Percentiles rank a stretch among this genome's conserved stretches.
These are phyloP conservation scores for Colletotrichum chrysophilum DNA, from an alignment of 2,329 filamentous ascomycete genomes.

Conservation along the genomic window DNA sequence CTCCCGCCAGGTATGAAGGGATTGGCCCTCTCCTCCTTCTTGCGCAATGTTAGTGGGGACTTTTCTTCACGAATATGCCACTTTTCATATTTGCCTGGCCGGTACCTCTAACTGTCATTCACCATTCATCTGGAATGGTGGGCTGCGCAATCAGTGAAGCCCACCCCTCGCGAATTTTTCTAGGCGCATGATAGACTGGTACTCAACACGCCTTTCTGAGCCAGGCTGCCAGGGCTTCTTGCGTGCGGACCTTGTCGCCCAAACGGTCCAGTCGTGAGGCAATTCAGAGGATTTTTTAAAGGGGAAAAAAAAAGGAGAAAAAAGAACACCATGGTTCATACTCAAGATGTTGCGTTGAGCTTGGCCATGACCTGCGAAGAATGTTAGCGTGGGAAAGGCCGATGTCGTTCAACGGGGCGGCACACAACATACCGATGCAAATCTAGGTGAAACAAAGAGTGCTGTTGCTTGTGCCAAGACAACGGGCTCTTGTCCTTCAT, in stretches of 20 bases:
- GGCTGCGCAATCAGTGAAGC: not conserved
- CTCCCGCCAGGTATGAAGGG: not conserved
- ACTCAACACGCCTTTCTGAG: not conserved
- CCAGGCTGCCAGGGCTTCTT: not conserved
- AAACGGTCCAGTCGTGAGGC: not conserved
- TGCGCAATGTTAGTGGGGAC: not conserved
- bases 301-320: too few relatives aligned
- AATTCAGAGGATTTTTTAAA: not conserved
- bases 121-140: not conserved
- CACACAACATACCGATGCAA: slow-evolving; percentile 69
- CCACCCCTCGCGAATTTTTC: not conserved
- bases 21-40: not conserved
- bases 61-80: not conserved
- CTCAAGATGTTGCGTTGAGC: slow-evolving; percentile 5
- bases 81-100: not conserved
- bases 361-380: slow-evolving; percentile 35
- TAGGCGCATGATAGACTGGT: not conserved
- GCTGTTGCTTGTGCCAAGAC: slow-evolving; percentile 84
- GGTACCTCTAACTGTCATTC: not conserved
- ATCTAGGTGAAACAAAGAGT: slow-evolving; percentile 86
- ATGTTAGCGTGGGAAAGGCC: not conserved
- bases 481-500: slow-evolving; percentile 63
- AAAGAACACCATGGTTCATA: not conserved
- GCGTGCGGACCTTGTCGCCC: not conserved
- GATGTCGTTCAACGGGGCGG: not conserved